Percentiles rank a stretch among this genome's conserved stretches.
These are phyloP conservation scores for Allomyces arbusculus DNA, from an alignment of 192 early-diverging fungal genomes.

Conservation along the genomic window DNA sequence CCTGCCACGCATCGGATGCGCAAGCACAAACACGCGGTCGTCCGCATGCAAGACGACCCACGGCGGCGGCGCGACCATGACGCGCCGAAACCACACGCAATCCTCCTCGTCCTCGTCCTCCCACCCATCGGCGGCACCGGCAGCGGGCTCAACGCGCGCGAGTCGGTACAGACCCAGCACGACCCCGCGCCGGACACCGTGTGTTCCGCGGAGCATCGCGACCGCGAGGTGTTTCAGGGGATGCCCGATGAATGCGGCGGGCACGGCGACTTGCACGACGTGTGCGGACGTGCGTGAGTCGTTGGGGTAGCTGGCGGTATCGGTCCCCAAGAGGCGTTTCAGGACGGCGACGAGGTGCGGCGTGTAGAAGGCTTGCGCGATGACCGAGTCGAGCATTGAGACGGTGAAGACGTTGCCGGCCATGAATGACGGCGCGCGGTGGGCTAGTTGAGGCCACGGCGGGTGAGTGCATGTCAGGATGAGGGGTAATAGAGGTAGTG, in stretches of 20 bases:
- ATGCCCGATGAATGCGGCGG: too few relatives aligned
- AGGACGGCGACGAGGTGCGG: not conserved
- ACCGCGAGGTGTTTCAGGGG: too few relatives aligned
- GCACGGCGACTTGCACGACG: too few relatives aligned
- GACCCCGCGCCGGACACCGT: not conserved
- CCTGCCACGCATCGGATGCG: too few relatives aligned
- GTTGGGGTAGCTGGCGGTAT: not conserved
- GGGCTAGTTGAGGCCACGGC: not conserved
- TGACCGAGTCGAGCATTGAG: not conserved
- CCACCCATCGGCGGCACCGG: too few relatives aligned
- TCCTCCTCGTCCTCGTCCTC: not conserved
- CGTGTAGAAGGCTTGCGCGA: not conserved
- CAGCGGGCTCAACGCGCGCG: not conserved
- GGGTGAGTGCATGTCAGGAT: too few relatives aligned
- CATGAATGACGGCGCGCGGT: not conserved
- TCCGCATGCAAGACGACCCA: not conserved
- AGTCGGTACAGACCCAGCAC: not conserved
- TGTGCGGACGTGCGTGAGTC: too few relatives aligned
- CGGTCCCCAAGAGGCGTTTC: not conserved
- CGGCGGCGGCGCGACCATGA: not conserved
- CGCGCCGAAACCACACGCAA: not conserved
- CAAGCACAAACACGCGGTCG: not conserved
- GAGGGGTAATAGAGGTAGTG: too few relatives aligned
- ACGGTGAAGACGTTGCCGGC: not conserved
- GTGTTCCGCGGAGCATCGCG: not conserved